A percentile compares a stretch with the other conserved stretches of the same genome.
phyloP scores from a whole-genome alignment of 2,329 filamentous ascomycete genomes.

The Fusarium dimerum region DNA sequence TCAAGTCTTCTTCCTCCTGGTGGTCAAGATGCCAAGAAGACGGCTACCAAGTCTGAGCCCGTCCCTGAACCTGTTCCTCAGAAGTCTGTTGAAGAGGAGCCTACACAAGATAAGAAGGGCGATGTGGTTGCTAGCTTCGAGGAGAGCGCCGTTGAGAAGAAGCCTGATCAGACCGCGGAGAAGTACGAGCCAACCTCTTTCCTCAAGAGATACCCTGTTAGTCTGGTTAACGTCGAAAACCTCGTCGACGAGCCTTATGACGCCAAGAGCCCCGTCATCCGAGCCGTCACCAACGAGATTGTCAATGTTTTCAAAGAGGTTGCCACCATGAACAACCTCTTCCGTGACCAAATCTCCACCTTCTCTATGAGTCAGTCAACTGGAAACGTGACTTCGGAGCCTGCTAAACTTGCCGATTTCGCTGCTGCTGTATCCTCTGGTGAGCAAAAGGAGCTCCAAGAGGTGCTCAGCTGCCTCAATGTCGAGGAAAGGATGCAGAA shows the following conservation, averaged over 20 bases:
- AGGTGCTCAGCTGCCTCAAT: constrained; percentile 84
- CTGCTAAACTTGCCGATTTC: constrained; percentile 93
- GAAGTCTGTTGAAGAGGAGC: constrained; percentile 55
- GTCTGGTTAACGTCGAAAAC: constrained; percentile 94
- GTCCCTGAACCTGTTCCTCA: constrained; percentile 61
- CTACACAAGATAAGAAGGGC: constrained; percentile 70
- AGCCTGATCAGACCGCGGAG: constrained; percentile 49
- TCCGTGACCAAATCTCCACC: constrained; percentile 95
- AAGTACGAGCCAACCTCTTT: constrained; percentile 89
- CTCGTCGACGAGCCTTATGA: constrained; percentile 86
- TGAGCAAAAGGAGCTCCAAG: constrained; percentile 88
- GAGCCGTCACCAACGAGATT: constrained; percentile 94
- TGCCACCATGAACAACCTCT: constrained; percentile 88
- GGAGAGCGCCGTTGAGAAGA: constrained; percentile 69
- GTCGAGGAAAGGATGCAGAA: constrained; percentile 92
- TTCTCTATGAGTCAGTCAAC: constrained; percentile 95
- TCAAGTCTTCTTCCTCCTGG: constrained; percentile 76
- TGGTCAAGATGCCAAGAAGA: constrained; percentile 51
- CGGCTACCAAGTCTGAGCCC: constrained; percentile 50
- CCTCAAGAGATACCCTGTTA: constrained; percentile 87
- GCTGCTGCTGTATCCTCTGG: constrained; percentile 95
- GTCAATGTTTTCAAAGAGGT: constrained; percentile 99
- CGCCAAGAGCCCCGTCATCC: constrained; percentile 83
- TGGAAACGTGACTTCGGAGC: constrained; percentile 92
- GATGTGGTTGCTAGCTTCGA: constrained; percentile 98